These are phyloP conservation scores for Aureobasidium uvarum DNA, from an alignment of 2,329 filamentous ascomycete species.

Conservation along the genomic window DNA sequence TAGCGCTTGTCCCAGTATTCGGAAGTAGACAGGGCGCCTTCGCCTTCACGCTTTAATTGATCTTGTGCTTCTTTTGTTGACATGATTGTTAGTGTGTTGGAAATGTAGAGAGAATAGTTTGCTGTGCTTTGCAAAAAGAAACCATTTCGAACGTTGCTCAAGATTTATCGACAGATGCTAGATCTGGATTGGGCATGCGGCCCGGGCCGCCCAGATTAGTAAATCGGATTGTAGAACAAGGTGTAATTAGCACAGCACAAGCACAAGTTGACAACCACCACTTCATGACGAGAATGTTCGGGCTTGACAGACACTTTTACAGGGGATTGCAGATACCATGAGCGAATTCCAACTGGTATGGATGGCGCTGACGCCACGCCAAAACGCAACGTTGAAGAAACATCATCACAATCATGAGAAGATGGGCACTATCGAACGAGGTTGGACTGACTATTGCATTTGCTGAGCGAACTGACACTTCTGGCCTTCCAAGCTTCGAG, in stretches of 20 bases:
- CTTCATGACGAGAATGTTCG: not conserved
- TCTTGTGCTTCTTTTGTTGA: conserved; percentile 11
- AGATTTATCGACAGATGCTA: not conserved
- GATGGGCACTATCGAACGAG: not conserved
- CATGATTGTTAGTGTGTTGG: not conserved
- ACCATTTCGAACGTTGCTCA: not conserved
- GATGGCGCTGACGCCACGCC: not conserved
- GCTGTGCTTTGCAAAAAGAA: not conserved
- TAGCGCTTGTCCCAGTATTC: conserved; percentile 56
- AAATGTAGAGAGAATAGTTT: not conserved
- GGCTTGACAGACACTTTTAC: not conserved
- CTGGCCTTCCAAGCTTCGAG: not conserved
- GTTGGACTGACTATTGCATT: not conserved
- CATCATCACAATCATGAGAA: not conserved
- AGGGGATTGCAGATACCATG: not conserved
- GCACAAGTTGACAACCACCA: not conserved
- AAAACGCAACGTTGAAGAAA: not conserved
- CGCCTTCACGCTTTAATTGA: conserved; percentile 5
- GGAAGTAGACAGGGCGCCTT: conserved; percentile 40
- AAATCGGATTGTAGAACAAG: not conserved
- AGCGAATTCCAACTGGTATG: not conserved
- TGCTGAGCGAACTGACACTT: not conserved
- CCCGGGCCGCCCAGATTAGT: not conserved
- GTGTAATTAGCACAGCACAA: not conserved
- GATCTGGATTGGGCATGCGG: not conserved